Evolutionary conservation across 192 early-diverging fungal genomes (phyloP).

Genomic region (Chytriomyces sp.): DNA sequence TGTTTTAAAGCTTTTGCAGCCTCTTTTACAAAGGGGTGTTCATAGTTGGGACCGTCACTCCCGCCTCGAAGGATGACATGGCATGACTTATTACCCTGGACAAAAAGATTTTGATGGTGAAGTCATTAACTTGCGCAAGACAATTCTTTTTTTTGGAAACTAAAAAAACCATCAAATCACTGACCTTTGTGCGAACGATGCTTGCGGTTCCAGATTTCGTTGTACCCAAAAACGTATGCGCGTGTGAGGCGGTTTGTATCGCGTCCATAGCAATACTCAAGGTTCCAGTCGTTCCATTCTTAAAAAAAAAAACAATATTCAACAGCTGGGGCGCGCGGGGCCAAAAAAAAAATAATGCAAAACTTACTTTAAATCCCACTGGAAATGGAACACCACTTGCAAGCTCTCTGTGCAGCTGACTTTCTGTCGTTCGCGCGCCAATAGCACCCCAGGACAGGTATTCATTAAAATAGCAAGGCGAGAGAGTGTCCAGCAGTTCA

Average conservation of each 20-base stretch:
- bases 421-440: slow-evolving; percentile 51
- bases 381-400: slow-evolving; percentile 49
- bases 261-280: slow-evolving; percentile 87
- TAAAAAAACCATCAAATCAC: slow-evolving; percentile 87
- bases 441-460: slow-evolving; percentile 95
- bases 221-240: too few relatives aligned
- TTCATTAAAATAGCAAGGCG: slow-evolving; percentile 92
- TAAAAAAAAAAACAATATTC: too few relatives aligned
- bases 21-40: slow-evolving; percentile 65
- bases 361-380: neutral
- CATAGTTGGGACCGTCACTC: slow-evolving; percentile 85
- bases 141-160: too few relatives aligned
- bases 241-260: slow-evolving; percentile 73
- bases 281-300: slow-evolving; percentile 92
- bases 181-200: slow-evolving; percentile 21
- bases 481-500: slow-evolving; percentile 90
- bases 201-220: too few relatives aligned
- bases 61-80: slow-evolving; percentile 95
- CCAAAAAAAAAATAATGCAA: too few relatives aligned
- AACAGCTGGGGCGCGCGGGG: too few relatives aligned
- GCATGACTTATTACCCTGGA: slow-evolving; percentile 76
- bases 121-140: too few relatives aligned
- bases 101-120: too few relatives aligned
- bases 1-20: slow-evolving; percentile 61
- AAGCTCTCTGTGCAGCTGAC: slow-evolving; percentile 16